These are phyloP conservation scores for Aspergillus terreus DNA, from an alignment of 2,329 filamentous ascomycete genomes.

Conservation along the genomic window DNA sequence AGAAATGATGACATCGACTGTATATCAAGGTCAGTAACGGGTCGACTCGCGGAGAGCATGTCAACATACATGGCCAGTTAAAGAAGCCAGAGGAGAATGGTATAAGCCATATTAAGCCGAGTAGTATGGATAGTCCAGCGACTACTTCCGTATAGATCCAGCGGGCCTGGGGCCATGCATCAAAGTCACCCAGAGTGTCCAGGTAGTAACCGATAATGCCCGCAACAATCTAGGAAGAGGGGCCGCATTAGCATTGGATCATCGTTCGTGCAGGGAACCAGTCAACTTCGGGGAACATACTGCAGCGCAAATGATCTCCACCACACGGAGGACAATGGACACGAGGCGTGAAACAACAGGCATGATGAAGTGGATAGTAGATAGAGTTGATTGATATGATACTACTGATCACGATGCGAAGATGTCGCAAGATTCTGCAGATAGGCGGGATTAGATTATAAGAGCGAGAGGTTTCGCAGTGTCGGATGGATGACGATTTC, in stretches of 20 bases:
- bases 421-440: too few species aligned
- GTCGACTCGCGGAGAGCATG: neutral
- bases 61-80: conserved; percentile 56
- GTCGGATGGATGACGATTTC: too few species aligned
- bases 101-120: conserved; percentile 69
- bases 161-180: conserved; percentile 57
- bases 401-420: neutral
- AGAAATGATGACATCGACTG: conserved; percentile 64
- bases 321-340: conserved; percentile 57
- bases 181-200: conserved; percentile 44
- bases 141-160: conserved; percentile 74
- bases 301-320: conserved; percentile 66
- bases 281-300: conserved; percentile 40
- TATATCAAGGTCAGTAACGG: conserved; percentile 1
- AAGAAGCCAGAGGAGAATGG: conserved; percentile 66
- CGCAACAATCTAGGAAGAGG: conserved; percentile 49
- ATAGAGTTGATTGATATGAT: conserved; percentile 1
- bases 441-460: too few species aligned
- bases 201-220: conserved; percentile 67
- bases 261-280: too few species aligned
- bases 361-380: conserved; percentile 34
- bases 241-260: too few species aligned
- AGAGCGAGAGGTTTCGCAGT: too few species aligned
- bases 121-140: conserved; percentile 63
- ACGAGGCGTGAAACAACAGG: conserved; percentile 51